Evolutionary conservation across 2,329 filamentous ascomycete genomes (phyloP).

Genomic region (Xylariaceae sp.): DNA sequence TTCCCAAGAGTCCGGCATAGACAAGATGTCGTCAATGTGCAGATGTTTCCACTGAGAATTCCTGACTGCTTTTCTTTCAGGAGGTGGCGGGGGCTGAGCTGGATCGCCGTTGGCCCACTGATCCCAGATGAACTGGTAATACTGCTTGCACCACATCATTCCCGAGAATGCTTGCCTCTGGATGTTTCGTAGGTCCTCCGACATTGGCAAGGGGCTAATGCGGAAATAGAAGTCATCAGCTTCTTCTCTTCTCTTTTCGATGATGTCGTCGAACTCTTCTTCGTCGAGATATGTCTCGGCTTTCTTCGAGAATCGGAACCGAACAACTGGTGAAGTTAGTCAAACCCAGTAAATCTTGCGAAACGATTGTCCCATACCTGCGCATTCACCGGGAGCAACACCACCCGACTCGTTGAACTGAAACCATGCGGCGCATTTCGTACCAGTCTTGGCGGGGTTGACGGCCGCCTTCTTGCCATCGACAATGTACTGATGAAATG

Average conservation of each 20-base stretch:
- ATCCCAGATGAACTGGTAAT: slow-evolving; percentile 96
- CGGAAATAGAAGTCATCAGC: slow-evolving; percentile 95
- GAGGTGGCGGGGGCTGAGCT: slow-evolving; percentile 78
- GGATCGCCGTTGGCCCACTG: slow-evolving; percentile 97
- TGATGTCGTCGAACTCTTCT: slow-evolving; percentile 84
- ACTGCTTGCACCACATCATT: slow-evolving; percentile 99
- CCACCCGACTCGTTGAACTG: slow-evolving; percentile 86
- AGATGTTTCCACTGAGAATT: slow-evolving; percentile 93
- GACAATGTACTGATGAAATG: slow-evolving; percentile 85
- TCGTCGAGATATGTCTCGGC: slow-evolving; percentile 80
- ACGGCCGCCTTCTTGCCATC: slow-evolving; percentile 74
- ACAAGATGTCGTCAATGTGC: slow-evolving; percentile 89
- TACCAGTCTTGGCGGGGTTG: slow-evolving; percentile 76
- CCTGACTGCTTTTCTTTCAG: slow-evolving; percentile 72
- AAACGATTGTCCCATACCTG: slow-evolving; percentile 58
- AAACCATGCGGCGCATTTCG: slow-evolving; percentile 89
- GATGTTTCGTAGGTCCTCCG: slow-evolving; percentile 89
- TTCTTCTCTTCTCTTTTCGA: slow-evolving; percentile 81
- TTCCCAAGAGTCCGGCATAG: slow-evolving; percentile 98
- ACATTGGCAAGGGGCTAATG: slow-evolving; percentile 88
- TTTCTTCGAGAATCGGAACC: slow-evolving; percentile 79
- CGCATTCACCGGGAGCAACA: slow-evolving; percentile 85
- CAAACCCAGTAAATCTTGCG: too few species aligned
- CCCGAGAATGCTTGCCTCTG: slow-evolving; percentile 91
- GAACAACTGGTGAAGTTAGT: slow-evolving; percentile 60